Conservation (phyloP, 495 filamentous ascomycete genomes). For the Penicillium desertorum region DNA sequence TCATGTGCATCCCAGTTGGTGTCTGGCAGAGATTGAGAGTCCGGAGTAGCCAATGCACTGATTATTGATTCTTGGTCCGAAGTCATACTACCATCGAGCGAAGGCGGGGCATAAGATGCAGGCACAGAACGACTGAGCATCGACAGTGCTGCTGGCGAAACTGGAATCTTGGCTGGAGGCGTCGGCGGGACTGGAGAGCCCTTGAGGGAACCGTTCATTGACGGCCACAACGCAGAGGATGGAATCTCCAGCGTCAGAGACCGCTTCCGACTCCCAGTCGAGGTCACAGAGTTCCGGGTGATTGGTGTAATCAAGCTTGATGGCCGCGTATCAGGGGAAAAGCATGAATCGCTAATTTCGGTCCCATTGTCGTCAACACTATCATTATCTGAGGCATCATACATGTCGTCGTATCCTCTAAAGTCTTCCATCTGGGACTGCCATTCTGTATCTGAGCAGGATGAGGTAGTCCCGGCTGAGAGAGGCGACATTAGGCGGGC, state of each 20-base stretch:
- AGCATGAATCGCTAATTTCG: constrained; percentile 47
- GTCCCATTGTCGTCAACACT: constrained; percentile 35
- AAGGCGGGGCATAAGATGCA: constrained; percentile 75
- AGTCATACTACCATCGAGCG: constrained; percentile 80
- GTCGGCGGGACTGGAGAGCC: constrained; percentile 73
- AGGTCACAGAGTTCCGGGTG: constrained; percentile 40
- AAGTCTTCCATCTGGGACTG: constrained; percentile 53
- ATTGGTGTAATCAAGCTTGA: constrained; percentile 42
- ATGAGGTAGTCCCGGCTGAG: constrained; percentile 40
- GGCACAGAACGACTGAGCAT: constrained; percentile 68
- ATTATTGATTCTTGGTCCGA: constrained; percentile 80
- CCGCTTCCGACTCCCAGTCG: constrained; percentile 45
- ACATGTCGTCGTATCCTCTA: constrained; percentile 73
- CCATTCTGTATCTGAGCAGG: constrained; percentile 49
- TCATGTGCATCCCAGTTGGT: constrained; percentile 43
- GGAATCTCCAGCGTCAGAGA: constrained; percentile 77
- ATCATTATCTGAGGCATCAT: constrained; percentile 78
- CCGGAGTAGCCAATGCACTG: constrained; percentile 78
- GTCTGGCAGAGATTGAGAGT: constrained; percentile 58
- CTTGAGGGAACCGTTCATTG: constrained; percentile 52
- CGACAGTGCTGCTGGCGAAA: constrained; percentile 71
- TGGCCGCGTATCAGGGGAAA: constrained; percentile 45
- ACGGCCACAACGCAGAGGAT: constrained; percentile 56
- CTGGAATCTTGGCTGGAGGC: constrained; percentile 70
- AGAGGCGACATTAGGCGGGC: constrained; percentile 39